These are phyloP conservation scores for Phytophthora macrochlamydospora DNA, from an alignment of 352 stramenopile genomes.

Conservation along the genomic window DNA sequence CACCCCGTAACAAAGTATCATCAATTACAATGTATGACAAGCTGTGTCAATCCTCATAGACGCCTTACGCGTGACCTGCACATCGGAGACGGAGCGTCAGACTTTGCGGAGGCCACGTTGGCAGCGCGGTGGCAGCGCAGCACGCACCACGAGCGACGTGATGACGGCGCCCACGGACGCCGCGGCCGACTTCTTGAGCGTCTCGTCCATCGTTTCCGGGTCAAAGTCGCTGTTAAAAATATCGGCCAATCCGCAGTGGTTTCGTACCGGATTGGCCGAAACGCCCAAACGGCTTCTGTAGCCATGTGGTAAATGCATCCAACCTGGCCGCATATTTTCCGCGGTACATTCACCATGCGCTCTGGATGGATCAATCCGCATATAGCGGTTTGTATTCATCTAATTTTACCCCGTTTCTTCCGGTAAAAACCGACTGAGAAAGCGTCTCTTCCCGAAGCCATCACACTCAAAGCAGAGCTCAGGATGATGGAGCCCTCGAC, in stretches of 20 bases:
- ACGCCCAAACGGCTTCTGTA: constrained; percentile 12
- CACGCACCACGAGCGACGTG: constrained; percentile 70
- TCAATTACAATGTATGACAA: background rate
- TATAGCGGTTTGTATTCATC: constrained; percentile 19
- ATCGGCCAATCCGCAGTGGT: constrained; percentile 17
- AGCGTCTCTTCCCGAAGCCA: constrained; percentile 4
- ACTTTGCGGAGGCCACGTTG: background rate
- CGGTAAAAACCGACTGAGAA: background rate
- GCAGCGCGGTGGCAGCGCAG: background rate
- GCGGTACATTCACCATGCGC: background rate
- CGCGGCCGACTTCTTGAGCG: constrained; percentile 62
- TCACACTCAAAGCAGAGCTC: constrained; percentile 22
- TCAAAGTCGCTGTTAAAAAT: background rate
- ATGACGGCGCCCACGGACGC: constrained; percentile 72
- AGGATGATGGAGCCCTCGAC: constrained; percentile 37
- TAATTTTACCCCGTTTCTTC: background rate
- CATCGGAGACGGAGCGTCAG: constrained; percentile 2
- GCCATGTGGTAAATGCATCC: constrained; percentile 21
- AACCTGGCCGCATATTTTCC: constrained; percentile 17
- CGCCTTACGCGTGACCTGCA: constrained; percentile 69
- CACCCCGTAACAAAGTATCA: background rate
- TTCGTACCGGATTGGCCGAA: constrained; percentile 19
- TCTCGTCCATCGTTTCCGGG: constrained; percentile 56
- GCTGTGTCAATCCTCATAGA: too few species aligned
- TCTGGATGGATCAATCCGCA: constrained; percentile 28